phyloP scores from a whole-genome alignment of 768 basidiomycete species.

The Russula lepida region DNA sequence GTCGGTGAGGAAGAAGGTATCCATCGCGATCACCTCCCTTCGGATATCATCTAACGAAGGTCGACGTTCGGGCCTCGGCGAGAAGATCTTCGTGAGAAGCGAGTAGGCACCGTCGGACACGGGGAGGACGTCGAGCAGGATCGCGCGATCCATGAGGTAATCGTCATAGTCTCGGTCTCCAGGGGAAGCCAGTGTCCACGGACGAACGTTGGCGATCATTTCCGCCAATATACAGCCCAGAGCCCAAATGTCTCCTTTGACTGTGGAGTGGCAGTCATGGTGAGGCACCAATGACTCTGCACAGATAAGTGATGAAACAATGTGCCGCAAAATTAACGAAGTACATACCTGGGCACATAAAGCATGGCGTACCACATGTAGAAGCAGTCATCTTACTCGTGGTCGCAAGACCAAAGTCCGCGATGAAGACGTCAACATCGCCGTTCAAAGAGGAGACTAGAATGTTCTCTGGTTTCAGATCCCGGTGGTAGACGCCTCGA shows the following conservation, averaged over 20 bases:
- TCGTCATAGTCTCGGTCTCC: not conserved
- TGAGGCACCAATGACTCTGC: constrained; percentile 1
- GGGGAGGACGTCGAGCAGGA: not conserved
- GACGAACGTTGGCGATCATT: constrained; percentile 5
- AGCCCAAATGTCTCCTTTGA: constrained; percentile 11
- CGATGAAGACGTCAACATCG: not conserved
- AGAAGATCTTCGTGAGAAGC: constrained; percentile 50
- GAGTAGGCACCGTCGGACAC: constrained; percentile 34
- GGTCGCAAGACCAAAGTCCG: constrained; percentile 15
- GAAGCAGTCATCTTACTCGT: not conserved
- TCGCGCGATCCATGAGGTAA: not conserved
- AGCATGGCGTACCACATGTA: not conserved
- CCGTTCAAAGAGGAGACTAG: not conserved
- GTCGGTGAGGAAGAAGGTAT: constrained; percentile 53
- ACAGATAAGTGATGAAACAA: not conserved
- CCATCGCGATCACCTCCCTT: constrained; percentile 42
- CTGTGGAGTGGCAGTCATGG: constrained; percentile 2
- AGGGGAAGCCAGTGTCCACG: not conserved
- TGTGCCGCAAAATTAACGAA: not conserved
- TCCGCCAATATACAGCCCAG: constrained; percentile 15
- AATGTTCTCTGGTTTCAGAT: not conserved
- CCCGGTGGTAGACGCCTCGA: constrained; percentile 7
- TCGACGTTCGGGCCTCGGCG: constrained; percentile 51
- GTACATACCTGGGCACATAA: constrained; percentile 10
- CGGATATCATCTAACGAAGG: constrained; percentile 58